These are phyloP conservation scores for Penicillium sp. DNA, from an alignment of 2,329 filamentous ascomycete species.

Conservation along the genomic window DNA sequence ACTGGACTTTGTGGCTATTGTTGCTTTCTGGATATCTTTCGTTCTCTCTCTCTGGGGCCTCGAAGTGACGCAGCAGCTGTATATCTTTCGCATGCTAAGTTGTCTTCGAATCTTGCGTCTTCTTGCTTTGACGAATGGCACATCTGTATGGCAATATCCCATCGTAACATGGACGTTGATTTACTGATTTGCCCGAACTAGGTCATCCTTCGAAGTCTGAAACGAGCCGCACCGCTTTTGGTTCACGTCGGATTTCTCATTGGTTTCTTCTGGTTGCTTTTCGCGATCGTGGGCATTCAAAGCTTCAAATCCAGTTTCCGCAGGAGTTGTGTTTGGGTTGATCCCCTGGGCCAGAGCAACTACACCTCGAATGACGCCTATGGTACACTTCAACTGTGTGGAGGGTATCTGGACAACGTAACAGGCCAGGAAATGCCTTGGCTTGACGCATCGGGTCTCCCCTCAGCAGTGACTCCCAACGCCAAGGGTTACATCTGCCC, in stretches of 20 bases:
- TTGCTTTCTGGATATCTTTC: slow-evolving; percentile 94
- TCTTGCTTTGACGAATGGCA: slow-evolving; percentile 87
- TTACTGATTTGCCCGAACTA: slow-evolving; percentile 34
- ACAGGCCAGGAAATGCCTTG: slow-evolving; percentile 61
- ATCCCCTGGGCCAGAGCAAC: slow-evolving; percentile 47
- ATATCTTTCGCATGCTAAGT: slow-evolving; percentile 93
- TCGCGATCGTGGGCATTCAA: slow-evolving; percentile 93
- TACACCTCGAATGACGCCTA: slow-evolving; percentile 47
- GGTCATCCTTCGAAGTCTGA: slow-evolving; percentile 91
- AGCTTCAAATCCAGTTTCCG: slow-evolving; percentile 83
- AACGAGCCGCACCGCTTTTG: slow-evolving; percentile 86
- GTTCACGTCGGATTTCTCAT: slow-evolving; percentile 92
- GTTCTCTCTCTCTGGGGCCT: slow-evolving; percentile 63
- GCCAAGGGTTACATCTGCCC: slow-evolving; percentile 86
- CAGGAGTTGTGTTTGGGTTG: slow-evolving; percentile 72
- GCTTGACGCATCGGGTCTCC: slow-evolving; percentile 55
- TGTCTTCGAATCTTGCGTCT: slow-evolving; percentile 87
- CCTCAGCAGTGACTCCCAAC: slow-evolving; percentile 40
- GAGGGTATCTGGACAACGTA: slow-evolving; percentile 65
- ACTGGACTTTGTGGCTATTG: slow-evolving; percentile 86
- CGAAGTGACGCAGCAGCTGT: slow-evolving; percentile 67
- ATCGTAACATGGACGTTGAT: background rate
- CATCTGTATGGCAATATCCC: slow-evolving; percentile 59
- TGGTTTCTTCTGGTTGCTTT: slow-evolving; percentile 94
- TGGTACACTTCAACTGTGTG: slow-evolving; percentile 72